A percentile compares a stretch with the other conserved stretches of the same genome.
These are phyloP conservation scores for Eutrema japonicum DNA, from an alignment of 345 rosid species.

Conservation along the genomic window DNA sequence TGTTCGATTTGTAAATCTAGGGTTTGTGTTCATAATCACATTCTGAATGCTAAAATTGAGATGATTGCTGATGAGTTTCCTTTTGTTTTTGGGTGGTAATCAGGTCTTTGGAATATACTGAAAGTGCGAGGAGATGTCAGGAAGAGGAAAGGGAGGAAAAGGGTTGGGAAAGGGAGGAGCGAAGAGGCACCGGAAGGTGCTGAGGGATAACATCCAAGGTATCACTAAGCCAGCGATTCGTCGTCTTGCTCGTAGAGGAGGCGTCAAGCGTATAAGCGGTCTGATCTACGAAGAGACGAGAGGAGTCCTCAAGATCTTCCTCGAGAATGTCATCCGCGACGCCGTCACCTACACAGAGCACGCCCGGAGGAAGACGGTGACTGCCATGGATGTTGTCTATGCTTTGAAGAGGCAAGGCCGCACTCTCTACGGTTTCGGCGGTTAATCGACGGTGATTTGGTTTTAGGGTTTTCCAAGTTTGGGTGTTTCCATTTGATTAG, in stretches of 20 bases:
- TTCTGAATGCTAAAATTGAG: not conserved
- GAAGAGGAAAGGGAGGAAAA: conserved; percentile 18
- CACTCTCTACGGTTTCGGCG: conserved; percentile 62
- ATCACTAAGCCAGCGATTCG: conserved; percentile 11
- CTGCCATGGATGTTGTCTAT: conserved; percentile 33
- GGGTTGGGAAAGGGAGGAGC: conserved; percentile 24
- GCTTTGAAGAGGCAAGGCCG: conserved; percentile 65
- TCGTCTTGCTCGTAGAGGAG: conserved; percentile 8
- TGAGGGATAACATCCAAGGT: conserved; percentile 11
- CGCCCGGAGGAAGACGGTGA: conserved; percentile 2
- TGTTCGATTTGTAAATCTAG: not conserved
- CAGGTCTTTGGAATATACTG: not conserved
- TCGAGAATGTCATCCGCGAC: conserved; percentile 16
- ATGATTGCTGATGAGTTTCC: not conserved
- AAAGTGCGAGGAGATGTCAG: not conserved
- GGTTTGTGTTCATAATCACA: not conserved
- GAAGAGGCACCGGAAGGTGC: conserved; percentile 6
- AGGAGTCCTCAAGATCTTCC: conserved; percentile 14
- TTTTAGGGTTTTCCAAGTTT: not conserved
- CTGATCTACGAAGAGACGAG: conserved; percentile 9
- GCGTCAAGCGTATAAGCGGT: not conserved
- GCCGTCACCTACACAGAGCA: conserved; percentile 14
- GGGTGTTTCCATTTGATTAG: no score
- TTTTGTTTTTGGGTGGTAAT: not conserved
- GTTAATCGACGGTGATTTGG: conserved; percentile 14